A percentile compares a stretch with the other conserved stretches of the same genome.
These are phyloP conservation scores for Cladosporium sp. DNA, from an alignment of 2,329 filamentous ascomycete genomes.

Conservation along the genomic window DNA sequence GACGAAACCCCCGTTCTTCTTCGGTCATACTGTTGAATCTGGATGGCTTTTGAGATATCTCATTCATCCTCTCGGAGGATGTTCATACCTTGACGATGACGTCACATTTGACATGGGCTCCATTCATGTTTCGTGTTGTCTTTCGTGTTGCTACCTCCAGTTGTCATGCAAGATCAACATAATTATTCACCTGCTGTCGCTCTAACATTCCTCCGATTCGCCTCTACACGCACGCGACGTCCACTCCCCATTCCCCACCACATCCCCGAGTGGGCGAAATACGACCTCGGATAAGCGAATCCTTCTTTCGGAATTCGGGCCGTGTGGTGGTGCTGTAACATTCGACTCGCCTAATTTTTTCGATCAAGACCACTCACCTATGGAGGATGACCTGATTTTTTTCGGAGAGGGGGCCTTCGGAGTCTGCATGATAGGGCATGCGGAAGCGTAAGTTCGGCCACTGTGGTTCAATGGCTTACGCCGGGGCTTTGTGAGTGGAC, in stretches of 20 bases:
- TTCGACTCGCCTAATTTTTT: background rate
- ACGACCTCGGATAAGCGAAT: background rate
- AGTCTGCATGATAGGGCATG: background rate
- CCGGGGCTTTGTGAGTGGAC: background rate
- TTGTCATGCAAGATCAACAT: too few relatives aligned
- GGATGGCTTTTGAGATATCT: too few relatives aligned
- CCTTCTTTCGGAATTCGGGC: background rate
- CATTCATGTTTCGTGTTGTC: too few relatives aligned
- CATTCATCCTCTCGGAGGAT: too few relatives aligned
- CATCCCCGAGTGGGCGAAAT: background rate
- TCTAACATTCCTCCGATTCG: too few relatives aligned
- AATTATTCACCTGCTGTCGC: too few relatives aligned
- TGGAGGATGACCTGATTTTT: background rate
- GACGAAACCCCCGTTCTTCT: too few relatives aligned
- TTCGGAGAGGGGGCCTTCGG: background rate
- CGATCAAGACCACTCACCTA: background rate
- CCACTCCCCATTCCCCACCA: background rate
- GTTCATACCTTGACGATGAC: too few relatives aligned
- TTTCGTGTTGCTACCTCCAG: too few relatives aligned
- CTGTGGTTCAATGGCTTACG: background rate
- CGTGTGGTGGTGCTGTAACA: background rate
- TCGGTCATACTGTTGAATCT: too few relatives aligned
- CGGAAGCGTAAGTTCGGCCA: background rate
- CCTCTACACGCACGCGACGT: too few relatives aligned
- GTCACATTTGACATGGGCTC: too few relatives aligned